Conservation (phyloP, 305 asterid genomes). For the Plantago coronopus region DNA sequence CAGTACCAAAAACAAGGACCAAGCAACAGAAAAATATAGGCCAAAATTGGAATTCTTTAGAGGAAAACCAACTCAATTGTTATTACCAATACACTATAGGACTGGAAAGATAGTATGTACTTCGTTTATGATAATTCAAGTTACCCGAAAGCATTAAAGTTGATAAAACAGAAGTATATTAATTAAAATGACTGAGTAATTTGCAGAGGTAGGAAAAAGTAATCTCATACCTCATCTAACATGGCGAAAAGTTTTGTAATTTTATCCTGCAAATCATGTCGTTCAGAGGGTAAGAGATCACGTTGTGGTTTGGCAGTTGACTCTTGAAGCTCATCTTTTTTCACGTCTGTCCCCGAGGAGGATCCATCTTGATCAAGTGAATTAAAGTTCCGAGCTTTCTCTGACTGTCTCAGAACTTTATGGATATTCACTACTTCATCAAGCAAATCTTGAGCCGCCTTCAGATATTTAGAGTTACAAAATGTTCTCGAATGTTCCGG, state of each 20-base stretch:
- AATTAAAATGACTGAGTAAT: background rate
- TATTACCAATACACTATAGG: too few relatives aligned
- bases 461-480: conserved; percentile 48
- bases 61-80: too few relatives aligned
- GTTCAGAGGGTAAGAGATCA: conserved; percentile 47
- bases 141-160: background rate
- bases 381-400: conserved; percentile 26
- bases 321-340: conserved; percentile 31
- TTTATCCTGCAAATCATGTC: conserved; percentile 52
- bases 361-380: conserved; percentile 26
- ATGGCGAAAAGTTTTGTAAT: conserved; percentile 45
- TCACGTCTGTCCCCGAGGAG: conserved; percentile 32
- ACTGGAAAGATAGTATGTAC: too few relatives aligned
- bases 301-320: conserved; percentile 23
- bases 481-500: conserved; percentile 32
- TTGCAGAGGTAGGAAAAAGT: background rate
- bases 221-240: conserved; percentile 55
- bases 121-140: too few relatives aligned
- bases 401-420: conserved; percentile 33
- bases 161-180: background rate
- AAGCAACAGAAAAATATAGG: too few relatives aligned
- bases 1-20: too few relatives aligned
- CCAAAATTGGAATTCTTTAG: too few relatives aligned
- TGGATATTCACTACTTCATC: conserved; percentile 58
- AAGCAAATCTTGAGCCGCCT: conserved; percentile 57